phyloP scores from a whole-genome alignment of 352 stramenopile species.

The Pythium insidiosum region DNA sequence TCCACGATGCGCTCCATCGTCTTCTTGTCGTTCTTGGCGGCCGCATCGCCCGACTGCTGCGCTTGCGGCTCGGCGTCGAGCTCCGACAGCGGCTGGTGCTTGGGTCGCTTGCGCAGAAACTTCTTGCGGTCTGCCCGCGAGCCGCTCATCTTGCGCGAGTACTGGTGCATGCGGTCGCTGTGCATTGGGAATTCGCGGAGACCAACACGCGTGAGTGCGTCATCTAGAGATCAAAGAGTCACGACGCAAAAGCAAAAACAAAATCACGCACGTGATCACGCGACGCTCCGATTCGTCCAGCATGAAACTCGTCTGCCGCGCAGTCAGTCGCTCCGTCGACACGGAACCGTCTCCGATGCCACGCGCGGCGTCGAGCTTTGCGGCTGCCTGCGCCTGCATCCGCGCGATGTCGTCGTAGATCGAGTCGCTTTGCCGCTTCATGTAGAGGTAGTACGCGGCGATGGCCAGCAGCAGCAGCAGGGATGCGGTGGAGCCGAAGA shows the following conservation, averaged over 20 bases:
- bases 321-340: slow-evolving; percentile 12
- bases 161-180: slow-evolving; percentile 64
- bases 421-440: slow-evolving; percentile 39
- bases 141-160: slow-evolving; percentile 67
- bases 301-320: slow-evolving; percentile 67
- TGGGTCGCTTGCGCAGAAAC: slow-evolving; percentile 39
- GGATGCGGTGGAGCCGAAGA: slow-evolving; percentile 53
- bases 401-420: slow-evolving; percentile 67
- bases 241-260: neutral
- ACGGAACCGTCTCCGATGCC: slow-evolving; percentile 41
- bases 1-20: slow-evolving; percentile 23
- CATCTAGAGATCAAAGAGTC: neutral
- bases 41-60: slow-evolving; percentile 4
- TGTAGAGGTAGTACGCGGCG: slow-evolving; percentile 56
- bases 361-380: slow-evolving; percentile 62
- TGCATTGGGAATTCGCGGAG: neutral
- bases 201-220: neutral
- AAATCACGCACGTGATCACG: slow-evolving; percentile 59
- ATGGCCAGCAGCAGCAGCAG: slow-evolving; percentile 55
- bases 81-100: no score
- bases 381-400: slow-evolving; percentile 40
- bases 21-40: slow-evolving; percentile 8
- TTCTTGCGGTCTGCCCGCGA: slow-evolving; percentile 58
- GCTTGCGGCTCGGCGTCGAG: no score
- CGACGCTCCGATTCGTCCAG: slow-evolving; percentile 40